phyloP scores from a whole-genome alignment of 352 stramenopile genomes.

The Aphanomyces euteiches region DNA sequence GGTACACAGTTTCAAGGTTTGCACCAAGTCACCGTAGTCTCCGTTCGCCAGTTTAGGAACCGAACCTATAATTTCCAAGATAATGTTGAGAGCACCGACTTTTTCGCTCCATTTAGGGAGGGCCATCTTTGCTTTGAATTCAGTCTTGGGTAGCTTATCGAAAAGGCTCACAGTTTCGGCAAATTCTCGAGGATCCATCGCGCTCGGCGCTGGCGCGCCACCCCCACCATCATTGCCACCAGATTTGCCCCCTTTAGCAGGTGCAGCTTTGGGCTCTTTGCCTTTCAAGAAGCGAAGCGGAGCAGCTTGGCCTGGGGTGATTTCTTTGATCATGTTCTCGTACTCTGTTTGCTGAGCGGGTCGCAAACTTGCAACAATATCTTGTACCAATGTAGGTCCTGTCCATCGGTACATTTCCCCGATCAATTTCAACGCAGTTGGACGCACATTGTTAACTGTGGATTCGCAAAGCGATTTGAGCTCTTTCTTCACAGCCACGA shows the following conservation, averaged over 20 bases:
- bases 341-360: slow-evolving; percentile 83
- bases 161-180: slow-evolving; percentile 81
- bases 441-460: slow-evolving; percentile 75
- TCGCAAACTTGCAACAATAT: slow-evolving; percentile 74
- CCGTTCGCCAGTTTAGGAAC: slow-evolving; percentile 82
- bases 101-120: slow-evolving; percentile 85
- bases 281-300: slow-evolving; percentile 70
- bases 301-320: slow-evolving; percentile 55
- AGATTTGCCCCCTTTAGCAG: slow-evolving; percentile 22
- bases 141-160: slow-evolving; percentile 67
- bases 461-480: slow-evolving; percentile 72
- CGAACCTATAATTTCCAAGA: slow-evolving; percentile 74
- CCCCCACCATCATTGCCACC: neutral
- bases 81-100: slow-evolving; percentile 78
- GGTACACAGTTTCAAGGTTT: slow-evolving; percentile 68
- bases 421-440: slow-evolving; percentile 71
- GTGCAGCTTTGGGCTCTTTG: slow-evolving; percentile 41
- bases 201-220: slow-evolving; percentile 25
- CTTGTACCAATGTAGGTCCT: slow-evolving; percentile 64
- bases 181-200: slow-evolving; percentile 80
- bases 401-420: slow-evolving; percentile 81
- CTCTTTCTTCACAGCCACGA: slow-evolving; percentile 64
- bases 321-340: slow-evolving; percentile 68
- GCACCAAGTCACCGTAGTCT: slow-evolving; percentile 84
- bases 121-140: slow-evolving; percentile 74